Conservation (phyloP, 352 stramenopile species). For the Thalassiosira mediterranea region DNA sequence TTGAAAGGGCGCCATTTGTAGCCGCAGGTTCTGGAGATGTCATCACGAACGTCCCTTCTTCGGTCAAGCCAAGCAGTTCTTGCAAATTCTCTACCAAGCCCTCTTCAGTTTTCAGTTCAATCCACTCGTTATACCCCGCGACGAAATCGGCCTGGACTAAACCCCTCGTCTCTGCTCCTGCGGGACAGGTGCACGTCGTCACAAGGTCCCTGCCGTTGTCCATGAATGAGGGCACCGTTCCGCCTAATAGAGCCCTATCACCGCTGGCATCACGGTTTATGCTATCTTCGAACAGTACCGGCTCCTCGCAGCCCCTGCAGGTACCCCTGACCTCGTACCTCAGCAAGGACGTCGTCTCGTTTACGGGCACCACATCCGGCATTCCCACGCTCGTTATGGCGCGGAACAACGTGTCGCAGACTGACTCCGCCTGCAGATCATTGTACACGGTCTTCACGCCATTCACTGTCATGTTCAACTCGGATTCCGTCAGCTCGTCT, state of each 20-base stretch:
- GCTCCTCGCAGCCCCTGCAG: constrained; percentile 5
- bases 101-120: too few species aligned
- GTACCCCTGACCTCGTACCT: constrained; percentile 13
- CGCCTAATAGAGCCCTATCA: not conserved
- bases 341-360: constrained; percentile 1
- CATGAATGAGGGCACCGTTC: not conserved
- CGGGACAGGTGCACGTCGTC: not conserved
- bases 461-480: not conserved
- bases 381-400: not conserved
- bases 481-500: not conserved
- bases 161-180: too few species aligned
- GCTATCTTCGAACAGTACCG: constrained; percentile 20
- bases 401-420: constrained; percentile 2
- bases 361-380: not conserved
- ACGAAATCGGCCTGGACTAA: too few species aligned
- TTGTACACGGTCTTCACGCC: constrained; percentile 11
- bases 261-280: not conserved
- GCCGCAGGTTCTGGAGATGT: too few species aligned
- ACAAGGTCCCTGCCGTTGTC: not conserved
- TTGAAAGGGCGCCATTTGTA: too few species aligned
- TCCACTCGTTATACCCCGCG: too few species aligned
- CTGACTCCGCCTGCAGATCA: not conserved
- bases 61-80: too few species aligned
- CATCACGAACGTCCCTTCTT: too few species aligned
- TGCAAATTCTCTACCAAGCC: too few species aligned